phyloP scores from a whole-genome alignment of 352 stramenopile genomes.

The Saprolegnia diclina region DNA sequence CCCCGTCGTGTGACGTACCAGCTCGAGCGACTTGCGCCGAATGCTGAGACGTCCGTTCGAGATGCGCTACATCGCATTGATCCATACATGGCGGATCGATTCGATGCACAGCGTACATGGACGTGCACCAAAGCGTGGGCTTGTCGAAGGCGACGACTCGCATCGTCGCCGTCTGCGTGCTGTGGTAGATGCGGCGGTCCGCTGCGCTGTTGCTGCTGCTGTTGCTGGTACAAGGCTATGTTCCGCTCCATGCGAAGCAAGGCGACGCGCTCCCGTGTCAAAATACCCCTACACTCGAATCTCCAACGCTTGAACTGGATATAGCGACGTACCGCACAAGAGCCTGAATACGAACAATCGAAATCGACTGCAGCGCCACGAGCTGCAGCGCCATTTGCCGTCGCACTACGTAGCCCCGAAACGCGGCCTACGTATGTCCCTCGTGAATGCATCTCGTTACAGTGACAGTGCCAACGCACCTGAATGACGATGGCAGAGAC shows the following conservation, averaged over 20 bases:
- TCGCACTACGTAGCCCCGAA: slow-evolving; percentile 18
- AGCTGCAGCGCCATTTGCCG: slow-evolving; percentile 3
- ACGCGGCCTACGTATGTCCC: slow-evolving; percentile 20
- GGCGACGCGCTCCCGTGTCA: slow-evolving; percentile 16
- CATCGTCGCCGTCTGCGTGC: not conserved
- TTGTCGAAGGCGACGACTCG: slow-evolving; percentile 3
- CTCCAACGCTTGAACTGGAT: not conserved
- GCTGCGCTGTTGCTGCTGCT: not conserved
- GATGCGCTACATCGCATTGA: not conserved
- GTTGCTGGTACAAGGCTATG: not conserved
- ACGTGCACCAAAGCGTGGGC: slow-evolving; percentile 8
- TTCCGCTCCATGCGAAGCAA: slow-evolving; percentile 11
- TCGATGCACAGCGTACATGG: not conserved
- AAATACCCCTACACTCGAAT: not conserved
- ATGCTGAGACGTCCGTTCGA: not conserved
- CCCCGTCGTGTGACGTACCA: not conserved
- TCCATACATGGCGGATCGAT: not conserved
- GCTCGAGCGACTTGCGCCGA: not conserved
- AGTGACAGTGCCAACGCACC: no score
- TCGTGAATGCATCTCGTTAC: no score
- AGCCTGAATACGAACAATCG: slow-evolving; percentile 8
- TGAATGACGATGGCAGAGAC: slow-evolving; percentile 44
- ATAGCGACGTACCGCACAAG: slow-evolving; percentile 22
- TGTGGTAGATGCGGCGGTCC: not conserved
- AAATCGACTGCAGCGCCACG: not conserved